These are phyloP conservation scores for Leishmania tropica DNA, from an alignment of 208 protist species.

Conservation along the genomic window DNA sequence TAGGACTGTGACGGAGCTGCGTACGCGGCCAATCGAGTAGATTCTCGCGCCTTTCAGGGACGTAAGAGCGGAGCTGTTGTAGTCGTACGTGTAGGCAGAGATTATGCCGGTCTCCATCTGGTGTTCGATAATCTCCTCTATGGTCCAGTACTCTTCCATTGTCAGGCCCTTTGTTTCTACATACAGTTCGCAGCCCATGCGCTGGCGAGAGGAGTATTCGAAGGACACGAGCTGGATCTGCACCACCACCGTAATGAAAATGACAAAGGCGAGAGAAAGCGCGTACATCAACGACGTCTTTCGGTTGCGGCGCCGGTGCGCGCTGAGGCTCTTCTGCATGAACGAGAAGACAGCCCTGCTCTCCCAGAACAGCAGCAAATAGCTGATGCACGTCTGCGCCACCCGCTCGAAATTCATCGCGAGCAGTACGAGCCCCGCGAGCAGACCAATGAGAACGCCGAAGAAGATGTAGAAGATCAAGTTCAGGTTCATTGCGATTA, in stretches of 20 bases:
- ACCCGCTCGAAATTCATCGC: slow-evolving; percentile 91
- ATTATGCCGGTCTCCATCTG: slow-evolving; percentile 7
- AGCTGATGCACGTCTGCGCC: slow-evolving; percentile 49
- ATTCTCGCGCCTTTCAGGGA: background rate
- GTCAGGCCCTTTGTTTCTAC: slow-evolving; percentile 3
- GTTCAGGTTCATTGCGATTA: slow-evolving; percentile 86
- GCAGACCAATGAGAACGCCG: slow-evolving; percentile 85
- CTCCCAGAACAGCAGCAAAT: slow-evolving; percentile 92
- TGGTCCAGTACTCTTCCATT: slow-evolving; percentile 13
- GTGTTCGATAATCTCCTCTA: slow-evolving; percentile 12
- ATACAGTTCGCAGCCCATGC: slow-evolving; percentile 40
- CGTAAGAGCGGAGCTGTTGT: background rate
- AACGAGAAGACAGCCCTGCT: slow-evolving; percentile 59
- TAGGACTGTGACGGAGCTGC: slow-evolving; percentile 5
- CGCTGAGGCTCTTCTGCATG: slow-evolving; percentile 91
- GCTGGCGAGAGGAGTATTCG: slow-evolving; percentile 25
- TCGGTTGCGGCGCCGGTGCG: slow-evolving; percentile 92
- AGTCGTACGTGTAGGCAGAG: slow-evolving; percentile 26
- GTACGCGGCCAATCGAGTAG: slow-evolving; percentile 43
- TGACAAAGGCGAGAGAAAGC: slow-evolving; percentile 91
- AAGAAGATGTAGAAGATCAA: slow-evolving; percentile 96
- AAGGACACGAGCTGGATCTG: slow-evolving; percentile 74
- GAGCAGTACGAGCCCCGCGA: slow-evolving; percentile 90
- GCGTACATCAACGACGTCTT: slow-evolving; percentile 97
- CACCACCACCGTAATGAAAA: slow-evolving; percentile 93